phyloP scores from a whole-genome alignment of 2,329 filamentous ascomycete species.

The Epichloe sylvatica region DNA sequence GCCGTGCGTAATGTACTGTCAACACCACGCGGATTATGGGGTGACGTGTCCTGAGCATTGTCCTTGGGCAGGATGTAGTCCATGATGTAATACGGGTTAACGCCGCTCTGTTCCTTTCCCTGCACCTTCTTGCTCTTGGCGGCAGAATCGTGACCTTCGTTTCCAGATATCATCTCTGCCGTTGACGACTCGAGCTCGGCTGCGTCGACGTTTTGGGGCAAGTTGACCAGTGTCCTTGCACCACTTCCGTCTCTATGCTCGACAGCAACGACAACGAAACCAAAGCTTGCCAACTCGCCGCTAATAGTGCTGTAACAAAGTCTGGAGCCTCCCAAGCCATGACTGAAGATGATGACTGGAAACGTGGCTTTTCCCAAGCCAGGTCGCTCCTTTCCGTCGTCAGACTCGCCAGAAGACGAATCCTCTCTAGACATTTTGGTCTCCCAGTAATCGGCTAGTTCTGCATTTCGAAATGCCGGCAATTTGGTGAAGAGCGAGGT shows the following conservation, averaged over 20 bases:
- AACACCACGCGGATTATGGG: constrained; percentile 44
- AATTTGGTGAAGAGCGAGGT: constrained; percentile 52
- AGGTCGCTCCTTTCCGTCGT: constrained; percentile 9
- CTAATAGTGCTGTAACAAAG: constrained; percentile 50
- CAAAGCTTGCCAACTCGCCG: constrained; percentile 52
- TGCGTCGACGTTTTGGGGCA: constrained; percentile 27
- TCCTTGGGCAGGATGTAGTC: constrained; percentile 51
- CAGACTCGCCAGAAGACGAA: constrained; percentile 16
- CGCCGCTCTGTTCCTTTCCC: constrained; percentile 13
- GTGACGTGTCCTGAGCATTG: constrained; percentile 34
- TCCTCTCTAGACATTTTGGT: constrained; percentile 22
- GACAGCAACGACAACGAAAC: constrained; percentile 49
- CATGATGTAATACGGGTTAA: constrained; percentile 31
- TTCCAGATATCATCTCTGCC: constrained; percentile 11
- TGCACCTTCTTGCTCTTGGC: constrained; percentile 19
- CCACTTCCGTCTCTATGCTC: constrained; percentile 54
- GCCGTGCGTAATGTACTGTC: constrained; percentile 45
- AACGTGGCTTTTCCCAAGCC: constrained; percentile 32
- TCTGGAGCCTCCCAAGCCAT: constrained; percentile 49
- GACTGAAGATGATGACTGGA: constrained; percentile 51
- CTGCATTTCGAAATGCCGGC: constrained; percentile 48
- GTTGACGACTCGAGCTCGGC: constrained; percentile 17
- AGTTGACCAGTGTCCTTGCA: constrained; percentile 46
- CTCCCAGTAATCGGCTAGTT: constrained; percentile 41
- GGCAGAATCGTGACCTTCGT: constrained; percentile 9